Evolutionary conservation across 345 rosid species (phyloP), one percentile per base, ranked within the genome.

Genomic region (Linum usitatissimum): DNA sequence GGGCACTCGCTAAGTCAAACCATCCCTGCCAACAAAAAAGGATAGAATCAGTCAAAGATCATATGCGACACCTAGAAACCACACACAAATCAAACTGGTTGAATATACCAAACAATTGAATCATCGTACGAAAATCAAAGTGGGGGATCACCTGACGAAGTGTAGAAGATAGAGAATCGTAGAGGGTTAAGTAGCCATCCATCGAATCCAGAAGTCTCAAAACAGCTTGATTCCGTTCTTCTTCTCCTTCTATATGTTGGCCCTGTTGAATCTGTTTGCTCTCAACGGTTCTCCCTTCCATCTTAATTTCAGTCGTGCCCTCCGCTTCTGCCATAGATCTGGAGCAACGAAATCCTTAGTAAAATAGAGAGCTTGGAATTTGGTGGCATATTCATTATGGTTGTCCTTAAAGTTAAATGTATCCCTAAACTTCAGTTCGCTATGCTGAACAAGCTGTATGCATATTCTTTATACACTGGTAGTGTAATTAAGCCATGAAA

Each of bases 1-100:
- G 73, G 42, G 97, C 94, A 75, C 96, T 78, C 5, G 97, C 91
- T 62, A 93, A 63, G 61, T 93, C 91, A 62, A 93, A 66, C 99
- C 99, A 93, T 60, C 97, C 99, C 97, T 93, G 63, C 13, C 51
- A 45, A 45, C 14, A 45, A 45, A 45, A 15, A 9, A 15, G 51
- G 17, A 45, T 45, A 14, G 51, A 10, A 45, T 45, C 17, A 45
- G 15, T 45, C 51, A 9, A 45, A 45, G 17, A 45, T 3, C 59
- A 9, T 28, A n/a, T 55, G 4, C 59, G 15, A 20, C 30, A 6
- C 59, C 30, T 18, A 18, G 9, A 9, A 55, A 28, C 14, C 18
- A 55, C 38, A 34, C 38, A 34, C 38, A 34, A 7, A 34, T 34
- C 56, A 64, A 58, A 63, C 62, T 49, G 61, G 3, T 18, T 0